Base-by-base conservation (phyloP, 768 basidiomycete genomes). In the Chalciporus piperatus region DNA sequence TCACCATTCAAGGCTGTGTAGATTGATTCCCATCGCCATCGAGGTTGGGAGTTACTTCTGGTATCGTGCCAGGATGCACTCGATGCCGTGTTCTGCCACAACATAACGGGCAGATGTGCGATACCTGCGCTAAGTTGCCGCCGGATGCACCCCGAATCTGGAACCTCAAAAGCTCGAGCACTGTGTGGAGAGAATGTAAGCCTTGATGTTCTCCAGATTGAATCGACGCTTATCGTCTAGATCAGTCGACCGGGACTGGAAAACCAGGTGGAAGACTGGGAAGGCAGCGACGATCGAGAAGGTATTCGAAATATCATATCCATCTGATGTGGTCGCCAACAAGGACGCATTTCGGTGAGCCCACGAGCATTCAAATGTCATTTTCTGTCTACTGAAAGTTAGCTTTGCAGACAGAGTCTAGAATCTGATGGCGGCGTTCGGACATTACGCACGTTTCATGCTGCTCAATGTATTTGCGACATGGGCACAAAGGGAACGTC, bases 401-500 rank as follows among this genome's bases (percentile, higher is more conserved):
- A 6, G 32, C 30, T 25, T 28, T 35, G 13, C 39, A 65, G 62
- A 39, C 55, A 59, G 23, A 63, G 76, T 72, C 54, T 66, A 72
- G 53, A 68, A 63, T 52, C 72, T 65, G 54, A 64, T 57, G 46
- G 67, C 62, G 41, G 70, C 1, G 45, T 73, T 54, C 73, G 74
- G 55, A 73, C 81, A 58, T 71, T 84, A 47, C 76, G 79, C 57
- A 82, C 79, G 35, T 86, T 83, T 59, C 80, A 86, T 53, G 77
- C 81, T 50, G 73, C 81, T 3, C 83, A 84, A 53, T 85, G 83
- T 59, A 82, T 87, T 38, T 87, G 84, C 69, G 82, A 87, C 62
- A 68, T 87, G 54, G 84, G 84, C 8, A 73, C 74, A 14, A 81
- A 80, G 52, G 76, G 76, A 28, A 62, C 74, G 4, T 59, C 61